Percentiles rank a stretch among this genome's conserved stretches.
Evolutionary conservation across 2,329 filamentous ascomycete genomes (phyloP).

Genomic region (Torrubiellomyces zombiae): DNA sequence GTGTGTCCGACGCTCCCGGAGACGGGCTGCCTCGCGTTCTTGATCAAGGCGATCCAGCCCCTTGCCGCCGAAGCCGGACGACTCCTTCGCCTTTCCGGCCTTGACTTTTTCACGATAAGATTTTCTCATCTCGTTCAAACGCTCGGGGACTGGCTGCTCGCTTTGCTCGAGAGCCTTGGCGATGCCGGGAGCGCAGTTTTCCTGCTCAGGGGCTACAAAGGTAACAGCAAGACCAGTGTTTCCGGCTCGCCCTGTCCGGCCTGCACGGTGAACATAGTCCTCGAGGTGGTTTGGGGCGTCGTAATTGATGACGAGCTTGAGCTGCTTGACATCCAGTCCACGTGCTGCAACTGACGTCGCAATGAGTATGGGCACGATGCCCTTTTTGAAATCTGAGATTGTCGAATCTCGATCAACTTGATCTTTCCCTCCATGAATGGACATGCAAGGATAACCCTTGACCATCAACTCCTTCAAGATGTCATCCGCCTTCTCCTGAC

Average conservation of each 20-base stretch:
- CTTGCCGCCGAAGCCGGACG: conserved; percentile 85
- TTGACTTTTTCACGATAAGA: conserved; percentile 82
- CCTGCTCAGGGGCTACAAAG: conserved; percentile 81
- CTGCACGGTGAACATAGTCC: conserved; percentile 89
- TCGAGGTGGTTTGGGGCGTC: conserved; percentile 89
- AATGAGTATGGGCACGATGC: conserved; percentile 75
- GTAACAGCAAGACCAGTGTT: conserved; percentile 92
- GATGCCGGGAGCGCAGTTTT: conserved; percentile 77
- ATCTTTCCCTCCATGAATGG: conserved; percentile 86
- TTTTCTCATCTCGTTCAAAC: conserved; percentile 47
- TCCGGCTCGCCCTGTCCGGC: conserved; percentile 83
- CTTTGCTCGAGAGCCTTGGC: conserved; percentile 87
- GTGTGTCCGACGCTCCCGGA: conserved; percentile 75
- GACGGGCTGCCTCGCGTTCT: conserved; percentile 72
- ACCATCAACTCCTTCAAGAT: conserved; percentile 61
- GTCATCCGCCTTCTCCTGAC: conserved; percentile 78
- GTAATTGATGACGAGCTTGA: conserved; percentile 92
- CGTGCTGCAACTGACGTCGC: conserved; percentile 92
- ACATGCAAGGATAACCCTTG: conserved; percentile 82
- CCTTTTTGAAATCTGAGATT: conserved; percentile 85
- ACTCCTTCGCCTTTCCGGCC: conserved; percentile 76
- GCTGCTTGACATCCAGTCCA: conserved; percentile 86
- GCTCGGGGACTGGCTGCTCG: conserved; percentile 64
- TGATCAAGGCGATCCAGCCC: conserved; percentile 84
- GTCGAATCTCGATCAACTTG: conserved; percentile 86